A percentile compares a stretch with the other conserved stretches of the same genome.
Conservation (phyloP, 1,284 basidiomycete genomes). For the Trametes hirsuta region DNA sequence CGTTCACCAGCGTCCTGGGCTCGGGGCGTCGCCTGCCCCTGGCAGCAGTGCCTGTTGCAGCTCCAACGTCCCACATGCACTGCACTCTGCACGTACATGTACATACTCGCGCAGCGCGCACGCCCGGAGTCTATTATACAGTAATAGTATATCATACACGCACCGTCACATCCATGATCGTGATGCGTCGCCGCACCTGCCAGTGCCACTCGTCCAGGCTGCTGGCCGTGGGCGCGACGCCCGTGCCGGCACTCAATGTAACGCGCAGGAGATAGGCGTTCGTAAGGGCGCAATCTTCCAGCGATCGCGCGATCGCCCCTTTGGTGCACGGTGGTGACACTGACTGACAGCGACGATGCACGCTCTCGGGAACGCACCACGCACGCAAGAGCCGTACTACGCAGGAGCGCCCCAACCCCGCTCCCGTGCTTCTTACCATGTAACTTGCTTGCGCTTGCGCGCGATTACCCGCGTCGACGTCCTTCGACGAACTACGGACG, state of each 20-base stretch:
- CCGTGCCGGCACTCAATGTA: not conserved
- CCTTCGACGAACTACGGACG: not conserved
- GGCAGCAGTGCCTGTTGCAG: slow-evolving; percentile 12
- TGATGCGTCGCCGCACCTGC: no score
- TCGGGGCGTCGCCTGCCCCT: slow-evolving; percentile 3
- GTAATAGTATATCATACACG: not conserved
- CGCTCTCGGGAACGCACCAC: no score
- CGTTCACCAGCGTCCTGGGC: slow-evolving; percentile 1
- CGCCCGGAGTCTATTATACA: not conserved
- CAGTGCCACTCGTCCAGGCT: not conserved
- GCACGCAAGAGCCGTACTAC: no score
- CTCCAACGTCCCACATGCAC: not conserved
- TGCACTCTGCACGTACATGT: not conserved
- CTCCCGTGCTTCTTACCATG: not conserved
- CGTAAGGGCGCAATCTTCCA: not conserved
- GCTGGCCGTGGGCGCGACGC: not conserved
- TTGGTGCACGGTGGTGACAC: no score
- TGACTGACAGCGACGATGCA: no score
- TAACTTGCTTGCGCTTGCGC: no score
- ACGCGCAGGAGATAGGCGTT: not conserved
- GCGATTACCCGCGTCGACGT: not conserved
- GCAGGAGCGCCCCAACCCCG: not conserved
- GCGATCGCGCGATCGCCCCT: not conserved
- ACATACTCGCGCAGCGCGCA: not conserved
- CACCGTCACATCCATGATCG: not conserved